Evolutionary conservation across 73 alveolate genomes (phyloP), one percentile per base, ranked within the genome.

Genomic region (Symbiodinium pilosum): DNA sequence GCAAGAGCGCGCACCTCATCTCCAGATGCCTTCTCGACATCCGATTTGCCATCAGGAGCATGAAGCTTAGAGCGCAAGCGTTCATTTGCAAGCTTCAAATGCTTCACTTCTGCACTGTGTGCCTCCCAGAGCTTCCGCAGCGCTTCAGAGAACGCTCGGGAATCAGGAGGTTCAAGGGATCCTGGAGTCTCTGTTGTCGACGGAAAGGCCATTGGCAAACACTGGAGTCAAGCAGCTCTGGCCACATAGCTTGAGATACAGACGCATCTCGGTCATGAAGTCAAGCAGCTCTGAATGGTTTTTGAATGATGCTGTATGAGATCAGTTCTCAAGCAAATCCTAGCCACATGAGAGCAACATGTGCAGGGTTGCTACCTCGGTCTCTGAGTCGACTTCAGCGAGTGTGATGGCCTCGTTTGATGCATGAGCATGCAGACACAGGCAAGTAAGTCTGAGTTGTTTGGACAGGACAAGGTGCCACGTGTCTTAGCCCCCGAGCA

Each of bases 371-470:
- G 38, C 81, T 28, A 43, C 97, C 89, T 91, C 97, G 28, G 97
- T 91, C 68, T 91, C 97, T 1, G 97, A 71, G 97, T 91, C 97
- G 44, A 91, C 97, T 40, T 91, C 97, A 14, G 89, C 97, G 89
- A 91, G 32, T 47, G 97, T 91, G 52, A 91, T 43, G 2, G 97
- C 97, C 97, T 91, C 47, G 12, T n/a, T n/a, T n/a, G n/a, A n/a
- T n/a, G n/a, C n/a, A n/a, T n/a, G n/a, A n/a, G n/a, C n/a, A n/a
- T n/a, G n/a, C n/a, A n/a, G n/a, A n/a, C n/a, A n/a, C n/a, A n/a
- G n/a, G n/a, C n/a, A n/a, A n/a, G n/a, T n/a, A n/a, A n/a, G n/a
- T n/a, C n/a, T n/a, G n/a, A n/a, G n/a, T n/a, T n/a, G n/a, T n/a
- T n/a, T n/a, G n/a, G n/a, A n/a, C n/a, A n/a, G n/a, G n/a, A n/a